Percentiles rank a stretch among this genome's conserved stretches.
Conservation (phyloP, 2,329 filamentous ascomycete genomes). For the Podosphaera fusca region DNA sequence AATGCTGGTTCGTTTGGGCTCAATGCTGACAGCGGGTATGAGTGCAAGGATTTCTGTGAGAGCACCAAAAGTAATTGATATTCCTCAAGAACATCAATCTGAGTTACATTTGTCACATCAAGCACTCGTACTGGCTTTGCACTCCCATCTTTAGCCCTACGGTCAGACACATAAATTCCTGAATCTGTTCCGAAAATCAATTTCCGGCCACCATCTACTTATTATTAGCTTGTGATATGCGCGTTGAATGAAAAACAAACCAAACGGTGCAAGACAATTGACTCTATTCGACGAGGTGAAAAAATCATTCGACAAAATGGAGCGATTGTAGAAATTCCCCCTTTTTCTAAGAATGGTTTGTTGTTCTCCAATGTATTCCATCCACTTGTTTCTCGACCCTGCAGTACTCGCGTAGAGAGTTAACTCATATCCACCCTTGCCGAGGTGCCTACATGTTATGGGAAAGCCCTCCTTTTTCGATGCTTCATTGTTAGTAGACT, state of each 20-base stretch:
- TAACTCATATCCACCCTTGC: constrained; percentile 83
- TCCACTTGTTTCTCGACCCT: constrained; percentile 81
- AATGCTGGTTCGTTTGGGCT: constrained; percentile 63
- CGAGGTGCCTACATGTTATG: constrained; percentile 87
- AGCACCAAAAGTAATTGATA: constrained; percentile 80
- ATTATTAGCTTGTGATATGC: constrained; percentile 9
- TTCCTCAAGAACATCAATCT: constrained; percentile 89
- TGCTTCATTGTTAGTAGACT: constrained; percentile 24
- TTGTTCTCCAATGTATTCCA: constrained; percentile 80
- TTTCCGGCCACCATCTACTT: constrained; percentile 72
- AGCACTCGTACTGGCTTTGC: constrained; percentile 59
- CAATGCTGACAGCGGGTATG: constrained; percentile 68
- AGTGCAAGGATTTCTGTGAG: constrained; percentile 78
- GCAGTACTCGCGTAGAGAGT: constrained; percentile 73
- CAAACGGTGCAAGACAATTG: constrained; percentile 83
- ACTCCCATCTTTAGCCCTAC: constrained; percentile 60
- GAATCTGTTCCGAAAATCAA: constrained; percentile 84
- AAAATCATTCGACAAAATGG: constrained; percentile 33
- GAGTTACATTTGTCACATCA: constrained; percentile 69
- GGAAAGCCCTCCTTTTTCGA: constrained; percentile 64
- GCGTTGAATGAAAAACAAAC: constrained; percentile 24
- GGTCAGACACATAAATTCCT: constrained; percentile 78
- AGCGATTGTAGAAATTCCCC: constrained; percentile 73
- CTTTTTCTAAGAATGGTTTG: constrained; percentile 71
- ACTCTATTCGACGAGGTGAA: constrained; percentile 53